Base-by-base conservation (phyloP, 345 rosid genomes). In the Lenwebbia sp. region DNA sequence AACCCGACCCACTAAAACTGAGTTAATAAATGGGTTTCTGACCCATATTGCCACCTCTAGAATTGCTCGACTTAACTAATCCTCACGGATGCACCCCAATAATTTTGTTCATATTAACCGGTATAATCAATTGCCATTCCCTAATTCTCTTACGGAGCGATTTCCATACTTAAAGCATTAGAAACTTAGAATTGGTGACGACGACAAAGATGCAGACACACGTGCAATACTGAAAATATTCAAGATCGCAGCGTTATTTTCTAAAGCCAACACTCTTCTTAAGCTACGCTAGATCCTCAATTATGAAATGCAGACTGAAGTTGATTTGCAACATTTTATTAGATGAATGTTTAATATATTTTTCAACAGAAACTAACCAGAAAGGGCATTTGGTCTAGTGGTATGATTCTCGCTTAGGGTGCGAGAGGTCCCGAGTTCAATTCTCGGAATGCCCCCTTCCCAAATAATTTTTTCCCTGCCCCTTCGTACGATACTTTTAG, bases 351-450 rank as follows among this genome's bases (percentile, higher is more conserved):
- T 47, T 9, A n/a, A n/a, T n/a, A n/a, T n/a, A n/a, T n/a, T n/a
- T 47, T 10, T 47, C 11, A 8, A 10, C 50, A 41, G 4, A 40
- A 40, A 4, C 40, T 40, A 40, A 40, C 40, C 40, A 40, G 47
- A 5, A 0, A 33, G 95, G 95, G 95, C 95, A 90, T 92, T 96
- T 94, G 96, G 95, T 94, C 94, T 93, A 94, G 95, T 94, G 96
- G 94, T 89, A 94, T 92, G 94, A 94, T 95, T 94, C 96, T 94
- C 95, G 97, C 95, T 95, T 95, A 91, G 94, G 95, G 95, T 94
- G 93, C 93, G 91, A 95, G 94, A 94, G 94, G 95, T 92, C 94
- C 93, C 92, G 94, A 94, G 95, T 92, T 92, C 95, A 92, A 95
- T 92, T 93, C 93, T 95, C 93, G 93, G 94, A 95, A 91, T 92